A percentile compares a stretch with the other conserved stretches of the same genome.
These are phyloP conservation scores for Hebeloma cylindrosporum DNA, from an alignment of 768 basidiomycete species.

Conservation along the genomic window DNA sequence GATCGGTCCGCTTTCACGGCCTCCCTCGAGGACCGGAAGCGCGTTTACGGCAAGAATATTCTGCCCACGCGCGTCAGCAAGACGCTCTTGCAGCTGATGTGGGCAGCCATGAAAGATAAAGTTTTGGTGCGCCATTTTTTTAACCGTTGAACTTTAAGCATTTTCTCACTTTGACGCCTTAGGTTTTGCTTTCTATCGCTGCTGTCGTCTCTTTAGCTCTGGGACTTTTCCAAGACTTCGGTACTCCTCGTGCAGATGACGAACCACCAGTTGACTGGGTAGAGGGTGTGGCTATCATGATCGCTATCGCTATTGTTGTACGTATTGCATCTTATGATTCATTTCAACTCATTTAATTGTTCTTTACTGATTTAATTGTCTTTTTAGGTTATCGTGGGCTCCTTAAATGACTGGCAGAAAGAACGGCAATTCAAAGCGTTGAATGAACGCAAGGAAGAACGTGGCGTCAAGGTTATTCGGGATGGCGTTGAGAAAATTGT, in stretches of 20 bases:
- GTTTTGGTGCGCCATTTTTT: constrained; percentile 61
- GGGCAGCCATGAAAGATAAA: constrained; percentile 86
- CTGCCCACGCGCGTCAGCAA: constrained; percentile 72
- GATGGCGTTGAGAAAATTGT: constrained; percentile 67
- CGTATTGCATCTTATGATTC: constrained; percentile 21
- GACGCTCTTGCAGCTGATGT: constrained; percentile 75
- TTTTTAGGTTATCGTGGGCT: constrained; percentile 79
- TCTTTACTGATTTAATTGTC: constrained; percentile 12
- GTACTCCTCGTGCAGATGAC: constrained; percentile 53
- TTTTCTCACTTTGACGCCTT: constrained; percentile 8
- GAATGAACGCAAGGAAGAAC: constrained; percentile 95
- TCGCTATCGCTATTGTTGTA: constrained; percentile 75
- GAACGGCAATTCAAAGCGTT: constrained; percentile 92
- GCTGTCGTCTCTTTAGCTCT: constrained; percentile 92
- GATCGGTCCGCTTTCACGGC: constrained; percentile 34
- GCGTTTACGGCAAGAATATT: constrained; percentile 75
- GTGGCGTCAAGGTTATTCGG: constrained; percentile 82
- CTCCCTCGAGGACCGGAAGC: constrained; percentile 56
- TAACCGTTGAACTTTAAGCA: not conserved
- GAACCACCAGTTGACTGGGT: constrained; percentile 95
- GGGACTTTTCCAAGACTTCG: constrained; percentile 93
- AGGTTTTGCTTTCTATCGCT: constrained; percentile 90
- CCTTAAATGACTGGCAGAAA: constrained; percentile 97
- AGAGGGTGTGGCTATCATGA: constrained; percentile 84
- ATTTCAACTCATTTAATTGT: not conserved